Base-by-base conservation (phyloP, 495 filamentous ascomycete genomes). In the Hyaloscypha bicolor region DNA sequence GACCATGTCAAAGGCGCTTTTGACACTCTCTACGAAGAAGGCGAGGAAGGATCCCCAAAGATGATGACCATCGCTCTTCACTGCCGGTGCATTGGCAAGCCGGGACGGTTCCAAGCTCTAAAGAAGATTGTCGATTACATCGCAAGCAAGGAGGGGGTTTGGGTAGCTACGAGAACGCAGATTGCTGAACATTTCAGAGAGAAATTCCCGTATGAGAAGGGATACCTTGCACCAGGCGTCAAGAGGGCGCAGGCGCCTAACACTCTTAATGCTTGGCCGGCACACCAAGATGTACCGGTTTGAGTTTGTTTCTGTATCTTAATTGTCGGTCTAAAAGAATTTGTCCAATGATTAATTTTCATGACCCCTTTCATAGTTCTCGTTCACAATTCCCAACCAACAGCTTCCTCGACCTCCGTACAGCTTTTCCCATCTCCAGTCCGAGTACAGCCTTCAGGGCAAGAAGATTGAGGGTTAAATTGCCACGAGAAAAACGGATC, bases 401-500 rank as follows among this genome's bases (percentile, higher is more conserved):
- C 8, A 12, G 0, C 5, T 53, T n/a, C 19, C 51, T 53, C 51
- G 6, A 56, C 29, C 19, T 29, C 29, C 16, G 1, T 6, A 63
- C 57, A 68, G 48, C 48, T 9, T 19, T 48, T 60, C 52, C 39
- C 66, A 21, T 51, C 48, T 14, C 31, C 51, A 29, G 31, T 37
- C 67, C 68, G 75, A 60, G 56, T 39, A 39, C 84, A 86, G 0
- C 83, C 82, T 55, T 29, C 52, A 1, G 84, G 84, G 75, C 84
- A 87, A 29, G 67, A 64, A 56, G 71, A 73, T 5, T 56, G 63
- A 1, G 71, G 64, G 71, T 83, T 72, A 72, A 79, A 82, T 74
- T 87, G 84, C 84, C 84, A 87, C 14, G 73, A 66, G 74, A 85
- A 85, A 37, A 71, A 79, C 55, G 76, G 73, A 75, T 85, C 82